phyloP scores from a whole-genome alignment of 2,329 filamentous ascomycete species.

The Penicillium sp. region DNA sequence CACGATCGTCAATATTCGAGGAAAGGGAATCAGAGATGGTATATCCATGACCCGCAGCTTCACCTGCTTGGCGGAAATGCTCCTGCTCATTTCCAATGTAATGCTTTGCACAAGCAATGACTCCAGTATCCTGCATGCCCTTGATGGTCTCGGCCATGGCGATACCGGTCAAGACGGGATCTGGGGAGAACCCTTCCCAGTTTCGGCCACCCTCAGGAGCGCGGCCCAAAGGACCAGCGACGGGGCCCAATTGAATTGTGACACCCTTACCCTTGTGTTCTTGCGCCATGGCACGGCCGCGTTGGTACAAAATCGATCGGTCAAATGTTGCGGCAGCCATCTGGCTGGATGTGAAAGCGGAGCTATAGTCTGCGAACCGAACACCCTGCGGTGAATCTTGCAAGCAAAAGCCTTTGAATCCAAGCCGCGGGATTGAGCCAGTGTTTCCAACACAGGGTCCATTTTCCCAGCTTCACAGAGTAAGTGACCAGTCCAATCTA shows the following conservation, averaged over 20 bases:
- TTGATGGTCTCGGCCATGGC: slow-evolving; percentile 47
- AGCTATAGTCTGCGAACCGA: slow-evolving; percentile 16
- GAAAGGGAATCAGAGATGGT: slow-evolving; percentile 6
- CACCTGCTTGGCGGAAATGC: slow-evolving; percentile 13
- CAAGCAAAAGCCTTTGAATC: slow-evolving; percentile 13
- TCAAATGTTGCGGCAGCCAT: slow-evolving; percentile 17
- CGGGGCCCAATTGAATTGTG: slow-evolving; percentile 12
- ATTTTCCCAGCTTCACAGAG: slow-evolving; percentile 4
- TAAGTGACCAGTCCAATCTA: background rate
- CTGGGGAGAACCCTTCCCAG: slow-evolving; percentile 47
- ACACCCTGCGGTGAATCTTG: slow-evolving; percentile 18
- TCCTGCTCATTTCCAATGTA: slow-evolving; percentile 69
- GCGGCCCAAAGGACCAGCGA: slow-evolving; percentile 45
- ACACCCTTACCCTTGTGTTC: slow-evolving; percentile 19
- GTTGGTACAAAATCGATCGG: slow-evolving; percentile 8
- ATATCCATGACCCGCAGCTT: background rate
- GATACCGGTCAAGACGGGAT: slow-evolving; percentile 48
- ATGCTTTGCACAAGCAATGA: slow-evolving; percentile 29
- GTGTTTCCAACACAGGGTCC: slow-evolving; percentile 16
- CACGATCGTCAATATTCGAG: slow-evolving; percentile 67
- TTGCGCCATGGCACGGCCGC: slow-evolving; percentile 14
- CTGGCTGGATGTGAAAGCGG: slow-evolving; percentile 15
- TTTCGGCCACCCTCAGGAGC: slow-evolving; percentile 17
- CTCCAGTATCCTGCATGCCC: slow-evolving; percentile 58
- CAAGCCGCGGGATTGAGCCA: slow-evolving; percentile 16